Conservation (phyloP, 2,329 filamentous ascomycete genomes). For the Biscogniauxia marginata region DNA sequence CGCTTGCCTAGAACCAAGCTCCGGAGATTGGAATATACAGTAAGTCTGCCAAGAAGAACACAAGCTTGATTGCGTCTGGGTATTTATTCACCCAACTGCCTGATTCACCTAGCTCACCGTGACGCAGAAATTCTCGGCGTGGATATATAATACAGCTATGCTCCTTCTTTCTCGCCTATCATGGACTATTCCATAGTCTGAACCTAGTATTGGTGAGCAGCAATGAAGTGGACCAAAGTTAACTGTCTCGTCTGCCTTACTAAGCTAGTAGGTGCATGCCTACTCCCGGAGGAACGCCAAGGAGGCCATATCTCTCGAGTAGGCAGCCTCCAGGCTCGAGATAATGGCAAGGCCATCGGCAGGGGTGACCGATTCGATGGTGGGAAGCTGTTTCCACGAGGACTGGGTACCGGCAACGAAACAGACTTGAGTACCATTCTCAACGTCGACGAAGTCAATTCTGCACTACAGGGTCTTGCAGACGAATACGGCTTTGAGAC, state of each 20-base stretch:
- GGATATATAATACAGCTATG: background rate
- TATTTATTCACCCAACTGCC: background rate
- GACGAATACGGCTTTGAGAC: constrained; percentile 39
- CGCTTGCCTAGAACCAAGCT: background rate
- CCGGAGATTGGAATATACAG: background rate
- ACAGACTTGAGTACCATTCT: constrained; percentile 38
- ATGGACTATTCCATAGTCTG: too few relatives aligned
- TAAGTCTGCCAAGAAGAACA: background rate
- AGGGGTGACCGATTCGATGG: constrained; percentile 38
- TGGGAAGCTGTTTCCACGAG: constrained; percentile 40
- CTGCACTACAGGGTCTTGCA: constrained; percentile 40
- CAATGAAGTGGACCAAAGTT: constrained; percentile 12
- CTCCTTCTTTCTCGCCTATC: background rate
- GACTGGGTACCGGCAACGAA: constrained; percentile 38
- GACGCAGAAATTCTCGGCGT: background rate
- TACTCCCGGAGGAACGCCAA: constrained; percentile 21
- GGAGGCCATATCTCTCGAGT: constrained; percentile 9
- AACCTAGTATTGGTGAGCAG: background rate
- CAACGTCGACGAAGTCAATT: constrained; percentile 41
- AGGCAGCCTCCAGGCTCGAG: constrained; percentile 9
- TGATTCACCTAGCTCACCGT: background rate
- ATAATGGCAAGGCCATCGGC: constrained; percentile 24
- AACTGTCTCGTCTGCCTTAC: constrained; percentile 9
- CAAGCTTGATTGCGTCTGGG: background rate
- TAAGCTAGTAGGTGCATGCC: constrained; percentile 14